A percentile compares a stretch with the other conserved stretches of the same genome.
Conservation (phyloP, 345 rosid species). For the Raphanus raphanistrum region DNA sequence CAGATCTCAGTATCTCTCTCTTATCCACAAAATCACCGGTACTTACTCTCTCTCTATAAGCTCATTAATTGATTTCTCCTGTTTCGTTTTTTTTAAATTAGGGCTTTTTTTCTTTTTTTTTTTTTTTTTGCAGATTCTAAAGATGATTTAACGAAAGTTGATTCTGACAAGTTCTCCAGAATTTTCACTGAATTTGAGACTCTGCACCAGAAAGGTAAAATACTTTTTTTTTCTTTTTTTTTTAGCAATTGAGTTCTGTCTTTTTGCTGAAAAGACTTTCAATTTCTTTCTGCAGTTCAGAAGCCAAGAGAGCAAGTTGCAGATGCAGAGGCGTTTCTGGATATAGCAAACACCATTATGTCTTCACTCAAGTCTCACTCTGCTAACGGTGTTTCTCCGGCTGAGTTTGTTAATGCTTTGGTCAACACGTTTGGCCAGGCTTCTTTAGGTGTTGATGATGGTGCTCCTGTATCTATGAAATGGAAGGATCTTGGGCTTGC, state of each 20-base stretch:
- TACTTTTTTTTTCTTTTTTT: background rate
- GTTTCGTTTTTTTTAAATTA: background rate
- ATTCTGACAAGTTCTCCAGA: background rate
- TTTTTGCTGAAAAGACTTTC: too few relatives aligned
- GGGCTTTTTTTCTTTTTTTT: background rate
- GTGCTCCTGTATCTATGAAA: conserved; percentile 45
- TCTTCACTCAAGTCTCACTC: conserved; percentile 72
- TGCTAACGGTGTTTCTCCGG: conserved; percentile 56
- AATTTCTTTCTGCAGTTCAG: conserved; percentile 45
- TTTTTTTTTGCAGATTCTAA: background rate
- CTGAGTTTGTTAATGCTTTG: conserved; percentile 61
- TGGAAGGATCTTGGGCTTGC: conserved; percentile 75
- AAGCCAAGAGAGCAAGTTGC: conserved; percentile 93
- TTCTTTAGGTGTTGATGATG: conserved; percentile 39
- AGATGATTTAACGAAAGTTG: background rate
- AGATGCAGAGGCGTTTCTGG: conserved; percentile 87
- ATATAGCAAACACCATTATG: conserved; percentile 62
- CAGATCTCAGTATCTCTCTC: conserved; percentile 1
- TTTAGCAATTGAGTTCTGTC: too few relatives aligned
- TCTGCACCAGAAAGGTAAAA: background rate
- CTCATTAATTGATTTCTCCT: background rate
- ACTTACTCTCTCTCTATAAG: background rate
- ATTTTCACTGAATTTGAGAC: background rate
- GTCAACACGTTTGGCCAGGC: conserved; percentile 50
- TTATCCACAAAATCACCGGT: background rate